Base-by-base conservation (phyloP, 2,329 filamentous ascomycete genomes). In the Neonectria ditissima region DNA sequence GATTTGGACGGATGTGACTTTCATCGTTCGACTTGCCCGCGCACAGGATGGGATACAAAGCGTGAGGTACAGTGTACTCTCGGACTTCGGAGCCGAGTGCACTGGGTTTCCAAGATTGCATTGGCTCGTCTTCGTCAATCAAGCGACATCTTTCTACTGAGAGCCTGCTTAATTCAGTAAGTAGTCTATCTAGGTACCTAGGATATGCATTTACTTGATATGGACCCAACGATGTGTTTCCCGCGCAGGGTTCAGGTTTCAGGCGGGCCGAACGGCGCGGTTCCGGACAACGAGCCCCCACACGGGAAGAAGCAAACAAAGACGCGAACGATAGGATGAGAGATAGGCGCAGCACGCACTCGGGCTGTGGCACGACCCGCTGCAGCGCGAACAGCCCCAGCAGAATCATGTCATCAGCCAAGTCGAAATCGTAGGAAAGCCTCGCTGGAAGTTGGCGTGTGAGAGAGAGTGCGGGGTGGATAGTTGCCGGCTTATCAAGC, bases 221-320 rank as follows among this genome's bases (percentile, higher is more conserved):
- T n/a, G n/a, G n/a, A n/a, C n/a, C n/a, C n/a, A n/a, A n/a, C n/a
- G 16, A 32, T 50, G 1, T 11, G 28, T 32, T 50, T 50, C n/a
- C 18, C 28, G 30, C 30, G 18, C 30, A 37, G 24, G 43, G 44
- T 44, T 18, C 37, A 39, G 16, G 26, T 32, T 50, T 24, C n/a
- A 26, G 32, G 60, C 60, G 41, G 60, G n/a, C 37, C 37, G 37
- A 4, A 3, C 37, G 45, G 45, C 45, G 11, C n/a, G 2, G 30
- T 32, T 28, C 28, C 30, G 22, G 22, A 20, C 16, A 50, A 30
- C 34, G n/a, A 24, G 14, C 8, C 54, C 37, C 32, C 37, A 22
- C 30, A 24, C 20, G n/a, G 13, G 14, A 26, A 51, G 32, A 60
- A 60, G 61, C 53, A 62, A 63, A 55, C 43, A 63, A 44, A 32